Evolutionary conservation across 2,329 filamentous ascomycete species (phyloP), one percentile per base, ranked within the genome.

Genomic region (Neopestalotiopsis sp.): DNA sequence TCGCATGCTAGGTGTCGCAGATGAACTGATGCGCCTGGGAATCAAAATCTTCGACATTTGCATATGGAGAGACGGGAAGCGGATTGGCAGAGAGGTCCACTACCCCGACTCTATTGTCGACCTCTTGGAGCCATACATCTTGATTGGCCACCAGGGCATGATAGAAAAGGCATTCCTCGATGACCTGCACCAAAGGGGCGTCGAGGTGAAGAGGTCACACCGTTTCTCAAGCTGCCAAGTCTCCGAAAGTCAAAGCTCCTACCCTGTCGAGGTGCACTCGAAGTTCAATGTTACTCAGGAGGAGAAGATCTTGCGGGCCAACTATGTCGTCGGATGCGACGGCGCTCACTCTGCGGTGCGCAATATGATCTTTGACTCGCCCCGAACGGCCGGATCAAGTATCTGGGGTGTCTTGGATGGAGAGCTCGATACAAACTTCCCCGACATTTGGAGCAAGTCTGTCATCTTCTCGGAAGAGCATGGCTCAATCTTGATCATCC

Each of bases 361-460:
- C 40, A 89, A 88, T 74, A 87, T 86, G 74, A 92, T 93, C 65
- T 86, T 80, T 73, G 82, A 82, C 77, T 85, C 78, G 61, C 84
- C 30, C 83, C 91, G 91, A 91, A 91, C 68, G 91, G 93, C 3
- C 80, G 93, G 3, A 91, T 93, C 76, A 7, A 69, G 65, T 24
- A 83, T 88, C 45, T 94, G 91, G 91, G 91, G 91, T 67, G 91
- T 94, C 2, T 81, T 94, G 3, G 91, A 94, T 76, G 91, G 91
- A 73, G 88, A 89, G 76, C 80, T 93, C 10, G 88, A 91, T 58
- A 93, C 91, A 7, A 86, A 93, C 76, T 93, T 94, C 73, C 91
- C 91, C 1, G 91, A 93, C 74, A 87, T 93, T 63, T 93, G 91
- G 90, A 91, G 89, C 77, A 93, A 93, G 80, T 90, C 90, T 0